Base-by-base conservation (phyloP, 1,284 basidiomycete genomes). In the Pterulicium gracile region DNA sequence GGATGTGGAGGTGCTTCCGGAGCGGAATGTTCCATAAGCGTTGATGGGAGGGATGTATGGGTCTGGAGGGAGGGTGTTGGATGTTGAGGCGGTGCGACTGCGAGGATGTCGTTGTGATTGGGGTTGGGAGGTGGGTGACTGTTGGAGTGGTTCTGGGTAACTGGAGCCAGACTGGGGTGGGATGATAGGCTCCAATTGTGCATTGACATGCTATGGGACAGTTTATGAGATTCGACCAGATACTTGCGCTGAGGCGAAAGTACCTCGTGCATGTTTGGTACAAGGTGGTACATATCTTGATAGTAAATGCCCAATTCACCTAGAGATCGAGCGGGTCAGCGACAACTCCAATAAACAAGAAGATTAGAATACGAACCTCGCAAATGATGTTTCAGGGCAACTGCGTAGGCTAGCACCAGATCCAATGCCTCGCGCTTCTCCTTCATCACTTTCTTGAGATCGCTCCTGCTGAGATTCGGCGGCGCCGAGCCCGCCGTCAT, bases 301-400 rank as follows among this genome's bases (percentile, higher is more conserved):
- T 70, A 72, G 45, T 65, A 70, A 17, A 70, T 65, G 0, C 66
- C 64, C 42, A 59, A 57, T 56, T 70, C 69, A 10, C 66, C 66
- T 67, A 44, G 3, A 24, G 2, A 22, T 5, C 17, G 17, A 39
- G 7, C 34, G 20, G 13, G 1, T n/a, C 13, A 43, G 17, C 13
- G 3, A 21, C 2, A 18, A 22, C 15, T 24, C 5, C 15, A 18
- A 7, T 39, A 39, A 17, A 7, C 19, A 5, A 7, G 4, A 18
- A 10, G 7, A 7, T 39, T 7, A 39, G 19, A 5, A 39, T 15
- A 17, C 7, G 36, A 39, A 70, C 75, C 74, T 55, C 80, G 66
- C 20, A 82, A 58, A 56, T 81, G 77, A 55, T 82, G 80, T 55
- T 83, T 82, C n/a, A 81, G 49, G 0, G 79, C 67, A 17, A 81